Evolutionary conservation across 1,284 basidiomycete species (phyloP).

Genomic region (Ceratorhiza oryzae-sativae): DNA sequence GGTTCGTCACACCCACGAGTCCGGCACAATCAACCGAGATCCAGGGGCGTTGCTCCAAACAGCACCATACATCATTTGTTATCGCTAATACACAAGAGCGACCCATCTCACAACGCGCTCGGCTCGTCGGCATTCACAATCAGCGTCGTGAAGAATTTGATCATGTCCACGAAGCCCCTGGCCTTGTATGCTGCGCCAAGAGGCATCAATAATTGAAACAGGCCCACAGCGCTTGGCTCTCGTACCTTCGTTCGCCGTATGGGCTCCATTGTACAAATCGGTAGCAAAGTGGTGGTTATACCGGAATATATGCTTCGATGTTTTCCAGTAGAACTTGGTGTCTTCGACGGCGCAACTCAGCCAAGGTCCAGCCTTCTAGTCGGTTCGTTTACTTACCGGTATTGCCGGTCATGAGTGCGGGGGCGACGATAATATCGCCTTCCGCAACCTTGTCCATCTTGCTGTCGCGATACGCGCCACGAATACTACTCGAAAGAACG

Average conservation of each 20-base stretch:
- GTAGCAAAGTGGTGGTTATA: constrained; percentile 51
- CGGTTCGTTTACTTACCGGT: constrained; percentile 46
- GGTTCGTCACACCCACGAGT: background rate
- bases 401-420: constrained; percentile 60
- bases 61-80: background rate
- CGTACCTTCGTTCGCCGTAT: constrained; percentile 72
- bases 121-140: constrained; percentile 27
- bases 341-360: constrained; percentile 49
- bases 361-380: background rate
- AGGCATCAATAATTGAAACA: background rate
- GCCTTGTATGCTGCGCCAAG: constrained; percentile 27
- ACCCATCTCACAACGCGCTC: constrained; percentile 3
- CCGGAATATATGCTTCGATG: constrained; percentile 62
- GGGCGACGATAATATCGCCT: constrained; percentile 55
- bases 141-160: constrained; percentile 33
- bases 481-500: constrained; percentile 60
- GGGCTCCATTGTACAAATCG: constrained; percentile 53
- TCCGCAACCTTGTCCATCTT: constrained; percentile 32
- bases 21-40: background rate
- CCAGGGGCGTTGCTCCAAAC: background rate
- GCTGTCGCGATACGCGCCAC: constrained; percentile 45
- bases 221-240: background rate
- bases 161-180: constrained; percentile 30
- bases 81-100: constrained; percentile 15
- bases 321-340: constrained; percentile 61